Evolutionary conservation across 1,139 yeast species (phyloP).

Genomic region (Hemisphaericaspora xylofermentans): DNA sequence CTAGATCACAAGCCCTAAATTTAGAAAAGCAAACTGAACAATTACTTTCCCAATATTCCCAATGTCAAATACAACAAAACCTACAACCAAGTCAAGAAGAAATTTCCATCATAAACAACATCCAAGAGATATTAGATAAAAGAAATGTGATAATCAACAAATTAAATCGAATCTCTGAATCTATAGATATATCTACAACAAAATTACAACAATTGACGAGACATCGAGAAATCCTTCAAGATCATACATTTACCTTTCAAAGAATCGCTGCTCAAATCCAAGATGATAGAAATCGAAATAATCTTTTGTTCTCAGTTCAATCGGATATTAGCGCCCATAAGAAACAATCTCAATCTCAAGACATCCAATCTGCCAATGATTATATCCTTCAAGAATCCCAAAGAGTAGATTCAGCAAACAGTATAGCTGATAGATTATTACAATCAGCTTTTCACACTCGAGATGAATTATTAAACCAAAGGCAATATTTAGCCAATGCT

Average conservation of each 20-base stretch:
- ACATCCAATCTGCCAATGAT: constrained; percentile 40
- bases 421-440: constrained; percentile 74
- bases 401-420: constrained; percentile 71
- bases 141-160: constrained; percentile 32
- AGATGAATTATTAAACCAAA: constrained; percentile 76
- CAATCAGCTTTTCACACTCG: constrained; percentile 87
- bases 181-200: constrained; percentile 64
- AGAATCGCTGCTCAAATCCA: constrained; percentile 59
- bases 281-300: constrained; percentile 75
- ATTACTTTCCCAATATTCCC: constrained; percentile 35
- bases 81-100: constrained; percentile 60
- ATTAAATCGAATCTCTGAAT: constrained; percentile 49
- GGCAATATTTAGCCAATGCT: constrained; percentile 61
- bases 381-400: constrained; percentile 77
- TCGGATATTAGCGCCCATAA: constrained; percentile 69
- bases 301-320: constrained; percentile 72
- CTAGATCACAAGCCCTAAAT: constrained; percentile 38
- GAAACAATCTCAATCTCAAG: constrained; percentile 22
- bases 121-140: constrained; percentile 39
- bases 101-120: constrained; percentile 52
- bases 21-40: constrained; percentile 45
- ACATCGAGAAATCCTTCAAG: constrained; percentile 72
- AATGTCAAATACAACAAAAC: constrained; percentile 26
- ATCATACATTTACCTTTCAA: constrained; percentile 63
- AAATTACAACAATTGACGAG: constrained; percentile 81